Conservation (phyloP, 352 stramenopile species). For the Pythium insidiosum region DNA sequence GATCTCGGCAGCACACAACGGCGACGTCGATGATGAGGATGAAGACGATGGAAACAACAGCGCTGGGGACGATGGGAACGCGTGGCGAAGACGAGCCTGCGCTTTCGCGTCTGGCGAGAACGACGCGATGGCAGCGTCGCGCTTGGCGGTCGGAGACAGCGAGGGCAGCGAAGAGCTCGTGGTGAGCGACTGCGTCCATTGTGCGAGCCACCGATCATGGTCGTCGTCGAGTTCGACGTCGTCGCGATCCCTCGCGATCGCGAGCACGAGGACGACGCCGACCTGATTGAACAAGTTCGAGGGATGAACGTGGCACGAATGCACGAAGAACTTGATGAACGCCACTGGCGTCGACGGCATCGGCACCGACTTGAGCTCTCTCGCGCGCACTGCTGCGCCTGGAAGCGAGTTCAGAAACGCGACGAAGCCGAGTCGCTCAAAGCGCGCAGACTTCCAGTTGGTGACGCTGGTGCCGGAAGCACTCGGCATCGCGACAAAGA, state of each 20-base stretch:
- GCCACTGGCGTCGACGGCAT: conserved; percentile 17
- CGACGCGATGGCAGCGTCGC: background rate
- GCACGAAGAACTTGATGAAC: conserved; percentile 33
- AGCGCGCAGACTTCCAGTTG: no score
- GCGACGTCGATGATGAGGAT: background rate
- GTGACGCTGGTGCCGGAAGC: background rate
- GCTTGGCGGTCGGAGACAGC: background rate
- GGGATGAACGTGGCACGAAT: conserved; percentile 28
- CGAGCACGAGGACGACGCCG: conserved; percentile 21
- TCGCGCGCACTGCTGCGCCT: conserved; percentile 13
- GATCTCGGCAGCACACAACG: conserved; percentile 1
- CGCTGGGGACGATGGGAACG: conserved; percentile 1
- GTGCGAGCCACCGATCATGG: no score
- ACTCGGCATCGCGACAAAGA: conserved; percentile 19
- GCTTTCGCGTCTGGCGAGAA: no score
- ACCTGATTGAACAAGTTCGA: conserved; percentile 53
- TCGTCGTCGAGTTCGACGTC: background rate
- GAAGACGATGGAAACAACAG: no score
- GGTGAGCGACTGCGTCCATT: background rate
- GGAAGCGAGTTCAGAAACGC: conserved; percentile 16
- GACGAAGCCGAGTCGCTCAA: conserved; percentile 37
- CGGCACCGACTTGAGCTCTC: conserved; percentile 46
- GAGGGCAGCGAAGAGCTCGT: background rate
- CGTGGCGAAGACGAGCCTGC: background rate
- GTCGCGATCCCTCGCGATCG: background rate